phyloP scores from a whole-genome alignment of 805 yeast genomes.

The Ogataea pignaliae region DNA sequence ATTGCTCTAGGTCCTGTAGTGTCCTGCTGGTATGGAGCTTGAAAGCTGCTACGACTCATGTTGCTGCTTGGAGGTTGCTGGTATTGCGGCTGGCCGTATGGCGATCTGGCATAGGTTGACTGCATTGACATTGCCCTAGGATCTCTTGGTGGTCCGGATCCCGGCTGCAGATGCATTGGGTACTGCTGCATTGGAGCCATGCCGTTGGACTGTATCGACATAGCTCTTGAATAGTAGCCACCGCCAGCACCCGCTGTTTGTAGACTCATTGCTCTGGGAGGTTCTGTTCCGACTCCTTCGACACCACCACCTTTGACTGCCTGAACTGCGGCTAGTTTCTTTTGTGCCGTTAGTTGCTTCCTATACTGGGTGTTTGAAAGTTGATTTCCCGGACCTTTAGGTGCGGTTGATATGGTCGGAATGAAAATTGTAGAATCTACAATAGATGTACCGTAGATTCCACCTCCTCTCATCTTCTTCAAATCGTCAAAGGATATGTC shows the following conservation, averaged over 20 bases:
- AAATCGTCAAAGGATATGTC: slow-evolving; percentile 61
- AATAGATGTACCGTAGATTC: slow-evolving; percentile 53
- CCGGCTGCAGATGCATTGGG: background rate
- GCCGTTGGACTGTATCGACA: slow-evolving; percentile 23
- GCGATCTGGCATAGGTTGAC: slow-evolving; percentile 14
- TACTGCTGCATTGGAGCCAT: slow-evolving; percentile 5
- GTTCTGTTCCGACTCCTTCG: background rate
- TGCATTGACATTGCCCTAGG: slow-evolving; percentile 46
- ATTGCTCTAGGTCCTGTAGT: slow-evolving; percentile 11
- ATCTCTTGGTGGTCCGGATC: slow-evolving; percentile 15
- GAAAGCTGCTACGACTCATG: background rate
- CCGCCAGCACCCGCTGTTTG: slow-evolving; percentile 9
- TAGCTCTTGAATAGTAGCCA: slow-evolving; percentile 22
- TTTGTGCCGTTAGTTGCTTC: slow-evolving; percentile 63
- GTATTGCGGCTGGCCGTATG: background rate
- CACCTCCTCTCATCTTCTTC: slow-evolving; percentile 58
- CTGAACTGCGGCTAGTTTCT: slow-evolving; percentile 44
- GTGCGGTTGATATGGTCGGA: slow-evolving; percentile 52
- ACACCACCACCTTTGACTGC: slow-evolving; percentile 26
- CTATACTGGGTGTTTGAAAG: slow-evolving; percentile 59
- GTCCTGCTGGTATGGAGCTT: background rate
- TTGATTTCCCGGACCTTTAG: slow-evolving; percentile 26
- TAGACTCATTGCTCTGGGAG: slow-evolving; percentile 35
- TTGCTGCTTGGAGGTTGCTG: slow-evolving; percentile 3
- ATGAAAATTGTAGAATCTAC: slow-evolving; percentile 68